A percentile compares a stretch with the other conserved stretches of the same genome.
These are phyloP conservation scores for Talaromyces sp. DNA, from an alignment of 2,329 filamentous ascomycete genomes.

Conservation along the genomic window DNA sequence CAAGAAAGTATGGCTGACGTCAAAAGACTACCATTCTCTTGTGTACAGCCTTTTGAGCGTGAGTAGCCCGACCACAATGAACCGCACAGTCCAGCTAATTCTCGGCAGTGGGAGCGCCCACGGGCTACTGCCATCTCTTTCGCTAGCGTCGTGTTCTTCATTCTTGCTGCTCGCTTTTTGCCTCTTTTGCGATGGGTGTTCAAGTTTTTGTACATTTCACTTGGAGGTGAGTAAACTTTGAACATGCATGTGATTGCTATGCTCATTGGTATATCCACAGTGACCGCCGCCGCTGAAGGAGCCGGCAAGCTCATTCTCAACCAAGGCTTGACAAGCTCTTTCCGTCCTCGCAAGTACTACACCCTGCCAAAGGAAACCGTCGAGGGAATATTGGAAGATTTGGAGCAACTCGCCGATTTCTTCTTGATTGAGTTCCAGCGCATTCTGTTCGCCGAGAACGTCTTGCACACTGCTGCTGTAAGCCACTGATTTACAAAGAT, in stretches of 20 bases:
- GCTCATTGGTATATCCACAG: not conserved
- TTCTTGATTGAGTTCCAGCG: slow-evolving; percentile 66
- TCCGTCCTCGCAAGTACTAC: slow-evolving; percentile 63
- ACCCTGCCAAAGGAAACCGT: slow-evolving; percentile 62
- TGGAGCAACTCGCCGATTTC: slow-evolving; percentile 64
- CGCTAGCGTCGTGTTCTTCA: slow-evolving; percentile 53
- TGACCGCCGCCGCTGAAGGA: slow-evolving; percentile 56
- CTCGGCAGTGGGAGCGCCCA: slow-evolving; percentile 59
- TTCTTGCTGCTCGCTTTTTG: slow-evolving; percentile 61
- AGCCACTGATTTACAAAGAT: slow-evolving; percentile 29
- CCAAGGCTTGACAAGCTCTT: slow-evolving; percentile 57
- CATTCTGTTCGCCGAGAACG: slow-evolving; percentile 63
- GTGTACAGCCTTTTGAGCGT: slow-evolving; percentile 63
- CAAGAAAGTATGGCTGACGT: not conserved
- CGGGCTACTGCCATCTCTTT: slow-evolving; percentile 61
- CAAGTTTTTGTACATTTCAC: slow-evolving; percentile 56
- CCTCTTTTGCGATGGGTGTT: slow-evolving; percentile 60
- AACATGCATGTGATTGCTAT: not conserved
- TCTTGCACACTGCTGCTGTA: slow-evolving; percentile 58
- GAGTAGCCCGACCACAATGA: slow-evolving; percentile 27
- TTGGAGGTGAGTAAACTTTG: slow-evolving; percentile 50
- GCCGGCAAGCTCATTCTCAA: slow-evolving; percentile 54
- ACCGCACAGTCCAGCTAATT: slow-evolving; percentile 11
- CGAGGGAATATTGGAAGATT: slow-evolving; percentile 58
- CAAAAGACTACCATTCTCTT: slow-evolving; percentile 60